Percentiles rank a stretch among this genome's conserved stretches.
Evolutionary conservation across 2,329 filamentous ascomycete genomes (phyloP).

Genomic region (Trichophyton simii): DNA sequence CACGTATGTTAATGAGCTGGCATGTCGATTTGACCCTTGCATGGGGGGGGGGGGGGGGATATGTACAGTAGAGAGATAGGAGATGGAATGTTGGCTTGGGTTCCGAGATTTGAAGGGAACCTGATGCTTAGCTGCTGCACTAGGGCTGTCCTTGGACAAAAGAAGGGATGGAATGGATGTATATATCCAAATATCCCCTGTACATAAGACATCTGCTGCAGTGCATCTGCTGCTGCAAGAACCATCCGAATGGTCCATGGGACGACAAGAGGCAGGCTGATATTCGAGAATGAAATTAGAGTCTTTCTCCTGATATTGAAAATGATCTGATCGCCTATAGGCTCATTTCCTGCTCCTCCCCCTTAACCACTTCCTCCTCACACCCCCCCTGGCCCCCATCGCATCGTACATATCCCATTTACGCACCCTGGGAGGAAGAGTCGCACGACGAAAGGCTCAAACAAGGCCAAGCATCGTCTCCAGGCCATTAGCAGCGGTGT

Average conservation of each 20-base stretch:
- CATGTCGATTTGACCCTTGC: neutral
- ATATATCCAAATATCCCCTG: neutral
- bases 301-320: neutral
- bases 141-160: no score
- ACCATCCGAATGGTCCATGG: neutral
- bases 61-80: neutral
- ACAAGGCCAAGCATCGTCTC: neutral
- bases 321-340: neutral
- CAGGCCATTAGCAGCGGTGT: neutral
- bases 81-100: neutral
- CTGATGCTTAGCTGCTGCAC: neutral
- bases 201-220: neutral
- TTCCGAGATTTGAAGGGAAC: slow-evolving; percentile 1
- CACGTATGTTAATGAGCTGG: neutral
- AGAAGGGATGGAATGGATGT: no score
- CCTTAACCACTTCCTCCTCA: neutral
- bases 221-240: neutral
- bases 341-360: neutral
- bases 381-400: no score
- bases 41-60: no score
- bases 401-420: neutral
- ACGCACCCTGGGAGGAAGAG: neutral
- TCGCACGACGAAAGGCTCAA: neutral
- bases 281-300: neutral
- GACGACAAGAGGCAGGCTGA: neutral